Evolutionary conservation across 2,329 filamentous ascomycete genomes (phyloP), one percentile per base, ranked within the genome.

Genomic region (Penicillium sp.): DNA sequence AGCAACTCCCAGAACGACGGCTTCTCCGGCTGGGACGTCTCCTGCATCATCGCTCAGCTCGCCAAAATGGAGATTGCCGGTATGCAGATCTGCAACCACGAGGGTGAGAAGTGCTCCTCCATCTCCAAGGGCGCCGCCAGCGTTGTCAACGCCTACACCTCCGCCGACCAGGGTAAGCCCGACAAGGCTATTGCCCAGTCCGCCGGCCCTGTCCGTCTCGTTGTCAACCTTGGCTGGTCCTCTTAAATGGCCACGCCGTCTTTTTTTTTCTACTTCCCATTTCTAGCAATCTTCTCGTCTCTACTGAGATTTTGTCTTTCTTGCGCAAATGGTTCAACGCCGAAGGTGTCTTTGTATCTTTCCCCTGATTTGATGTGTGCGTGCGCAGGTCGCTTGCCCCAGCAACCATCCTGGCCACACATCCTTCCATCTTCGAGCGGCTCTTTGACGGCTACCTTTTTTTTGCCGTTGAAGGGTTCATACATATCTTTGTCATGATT

Each of bases 21-120:
- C 50, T 74, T 64, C 67, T 71, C 71, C 56, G 69, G 71, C 60
- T 76, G 71, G 66, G 75, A 77, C 49, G 74, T 76, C n/a, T 77
- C 75, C 46, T 69, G 67, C 54, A 76, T 77, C 57, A 64, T 70
- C 53, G 72, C 71, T 31, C 57, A 75, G 64, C 50, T 58, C 25
- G 63, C 68, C 55, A 53, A 58, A 16, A 16, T 65, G 36, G 57
- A 66, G 1, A 61, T 75, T 48, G 66, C 73, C 63, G 74, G 74
- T 50, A 75, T 76, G 72, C 64, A 65, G 56, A 74, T 76, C 51
- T 75, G 71, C 57, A 60, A 65, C 51, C 65, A 67, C 61, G 19
- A 29, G 16, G 65, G 65, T 34, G 47, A 53, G 5, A 52, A 57
- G 49, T 75, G 73, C 68, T 76, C 73, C 13, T 55, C 53, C 59